These are phyloP conservation scores for Metschnikowia lunata DNA, from an alignment of 805 yeast species.

Conservation along the genomic window DNA sequence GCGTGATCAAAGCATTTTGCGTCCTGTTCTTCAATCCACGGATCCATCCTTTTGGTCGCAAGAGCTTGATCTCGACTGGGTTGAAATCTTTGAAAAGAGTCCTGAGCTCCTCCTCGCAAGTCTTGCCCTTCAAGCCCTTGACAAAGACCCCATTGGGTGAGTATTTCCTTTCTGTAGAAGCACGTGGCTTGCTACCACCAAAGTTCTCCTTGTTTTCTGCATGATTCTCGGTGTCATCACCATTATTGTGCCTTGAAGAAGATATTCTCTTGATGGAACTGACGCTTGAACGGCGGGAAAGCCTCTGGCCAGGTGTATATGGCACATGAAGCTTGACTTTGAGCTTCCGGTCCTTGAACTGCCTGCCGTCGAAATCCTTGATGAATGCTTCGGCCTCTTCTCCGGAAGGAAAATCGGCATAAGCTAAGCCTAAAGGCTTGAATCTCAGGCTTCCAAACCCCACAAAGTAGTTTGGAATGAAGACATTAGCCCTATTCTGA, in stretches of 20 bases:
- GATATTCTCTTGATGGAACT: slow-evolving; percentile 5
- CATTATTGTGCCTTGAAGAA: background rate
- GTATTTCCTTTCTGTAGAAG: slow-evolving; percentile 9
- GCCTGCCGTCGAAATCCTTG: slow-evolving; percentile 22
- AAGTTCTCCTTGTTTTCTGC: slow-evolving; percentile 4
- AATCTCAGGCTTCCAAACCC: slow-evolving; percentile 40
- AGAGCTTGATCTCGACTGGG: slow-evolving; percentile 47
- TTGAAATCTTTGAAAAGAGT: slow-evolving; percentile 37
- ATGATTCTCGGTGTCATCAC: slow-evolving; percentile 3
- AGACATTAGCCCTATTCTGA: slow-evolving; percentile 26
- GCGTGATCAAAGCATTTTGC: slow-evolving; percentile 50
- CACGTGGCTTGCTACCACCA: background rate
- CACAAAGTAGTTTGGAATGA: slow-evolving; percentile 53
- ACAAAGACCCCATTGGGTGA: slow-evolving; percentile 47
- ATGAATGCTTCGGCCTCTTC: slow-evolving; percentile 29
- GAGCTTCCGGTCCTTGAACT: slow-evolving; percentile 36
- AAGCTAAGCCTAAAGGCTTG: slow-evolving; percentile 52
- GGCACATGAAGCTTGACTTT: slow-evolving; percentile 42
- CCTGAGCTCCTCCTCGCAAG: slow-evolving; percentile 42
- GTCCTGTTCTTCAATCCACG: slow-evolving; percentile 29
- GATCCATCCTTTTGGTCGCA: slow-evolving; percentile 32
- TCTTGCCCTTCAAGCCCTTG: slow-evolving; percentile 34
- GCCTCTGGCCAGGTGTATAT: slow-evolving; percentile 19
- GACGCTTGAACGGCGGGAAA: slow-evolving; percentile 19
- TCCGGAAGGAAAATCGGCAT: slow-evolving; percentile 30